These are phyloP conservation scores for Allantophomopsis lycopodina DNA, from an alignment of 2,329 filamentous ascomycete genomes.

Conservation along the genomic window DNA sequence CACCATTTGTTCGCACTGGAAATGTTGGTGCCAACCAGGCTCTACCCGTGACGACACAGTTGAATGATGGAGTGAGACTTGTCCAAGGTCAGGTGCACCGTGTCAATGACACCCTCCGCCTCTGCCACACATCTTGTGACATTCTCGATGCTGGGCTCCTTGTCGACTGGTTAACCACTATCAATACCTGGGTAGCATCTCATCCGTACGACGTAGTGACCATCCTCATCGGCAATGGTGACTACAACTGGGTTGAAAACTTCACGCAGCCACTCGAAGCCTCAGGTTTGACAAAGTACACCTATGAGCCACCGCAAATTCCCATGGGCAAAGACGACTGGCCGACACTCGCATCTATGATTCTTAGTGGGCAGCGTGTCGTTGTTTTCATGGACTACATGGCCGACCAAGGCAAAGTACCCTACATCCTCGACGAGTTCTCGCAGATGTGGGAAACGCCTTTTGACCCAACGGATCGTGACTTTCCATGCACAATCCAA, in stretches of 20 bases:
- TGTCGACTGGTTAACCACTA: conserved; percentile 54
- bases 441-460: conserved; percentile 83
- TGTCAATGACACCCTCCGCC: conserved; percentile 49
- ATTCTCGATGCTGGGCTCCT: conserved; percentile 72
- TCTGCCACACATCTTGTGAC: conserved; percentile 77
- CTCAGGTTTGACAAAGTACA: conserved; percentile 58
- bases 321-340: conserved; percentile 65
- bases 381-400: conserved; percentile 78
- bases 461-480: conserved; percentile 40
- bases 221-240: conserved; percentile 73
- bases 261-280: conserved; percentile 58
- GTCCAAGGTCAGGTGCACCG: conserved; percentile 51
- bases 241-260: conserved; percentile 48
- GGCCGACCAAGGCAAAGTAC: conserved; percentile 61
- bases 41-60: conserved; percentile 51
- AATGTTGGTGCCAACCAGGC: conserved; percentile 68
- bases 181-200: conserved; percentile 56
- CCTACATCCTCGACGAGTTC: conserved; percentile 83
- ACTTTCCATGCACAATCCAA: conserved; percentile 67
- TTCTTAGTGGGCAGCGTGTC: conserved; percentile 54
- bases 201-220: conserved; percentile 84
- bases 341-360: conserved; percentile 72
- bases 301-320: conserved; percentile 58
- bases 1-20: conserved; percentile 56
- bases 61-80: conserved; percentile 63